Evolutionary conservation across 2,329 filamentous ascomycete species (phyloP), one percentile per base, ranked within the genome.

Genomic region (Diaporthe batatas): DNA sequence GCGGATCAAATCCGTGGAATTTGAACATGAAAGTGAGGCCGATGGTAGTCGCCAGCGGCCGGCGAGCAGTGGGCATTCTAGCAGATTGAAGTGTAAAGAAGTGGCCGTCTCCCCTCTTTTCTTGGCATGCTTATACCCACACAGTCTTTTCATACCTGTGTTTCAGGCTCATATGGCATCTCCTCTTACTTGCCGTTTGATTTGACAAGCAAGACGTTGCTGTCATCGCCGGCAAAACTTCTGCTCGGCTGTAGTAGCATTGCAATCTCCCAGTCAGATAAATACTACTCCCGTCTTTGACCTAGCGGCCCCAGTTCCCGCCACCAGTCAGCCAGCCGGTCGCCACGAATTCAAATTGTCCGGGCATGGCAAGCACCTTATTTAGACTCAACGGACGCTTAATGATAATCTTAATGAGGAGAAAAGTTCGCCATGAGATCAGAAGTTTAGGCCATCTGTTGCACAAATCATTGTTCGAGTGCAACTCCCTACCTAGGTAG

Each of bases 61-160:
- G 44, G 47, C 21, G 44, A 39, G 62, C 47, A 53, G 32, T 25
- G 62, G 32, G 32, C 23, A 44, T 39, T 34, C 47, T 39, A 32
- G n/a, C 62, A 67, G 14, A 67, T 67, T 67, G 62, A 53, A 53
- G 2, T 32, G 14, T 10, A 53, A 67, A 36, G 47, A n/a, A 53
- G 62, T 67, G 62, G 29, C n/a, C 47, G 47, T 32, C n/a, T 39
- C 6, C 39, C 14, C 47, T 10, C 8, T 25, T 25, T 39, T 53
- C 32, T 67, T 67, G 62, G 62, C 62, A 67, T 53, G 39, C 8
- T 47, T 67, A 53, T 53, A 67, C 62, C 62, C 62, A 67, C 62
- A 67, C 62, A 25, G 47, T 67, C 47, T 53, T 34, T 67, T 39
- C 21, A 39, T 5, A 25, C 51, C n/a, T 47, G 32, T 14, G 25